Conservation (phyloP, 257 asterid species). For the Plantago ovata region DNA sequence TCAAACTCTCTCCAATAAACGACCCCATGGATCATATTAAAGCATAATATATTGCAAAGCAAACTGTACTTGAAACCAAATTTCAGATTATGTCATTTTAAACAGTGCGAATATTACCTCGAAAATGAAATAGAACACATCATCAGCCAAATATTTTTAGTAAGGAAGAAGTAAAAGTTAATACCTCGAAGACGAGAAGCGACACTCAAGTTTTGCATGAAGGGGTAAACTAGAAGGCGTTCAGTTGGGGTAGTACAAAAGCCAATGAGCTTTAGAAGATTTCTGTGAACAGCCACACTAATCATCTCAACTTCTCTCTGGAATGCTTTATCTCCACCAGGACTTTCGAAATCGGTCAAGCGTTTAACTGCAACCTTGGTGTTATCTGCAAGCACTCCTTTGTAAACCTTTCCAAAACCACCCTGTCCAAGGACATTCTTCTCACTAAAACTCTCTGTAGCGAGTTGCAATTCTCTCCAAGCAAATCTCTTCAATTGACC, state of each 20-base stretch:
- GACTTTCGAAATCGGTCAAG: slow-evolving; percentile 80
- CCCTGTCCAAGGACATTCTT: slow-evolving; percentile 93
- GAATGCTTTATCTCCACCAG: slow-evolving; percentile 93
- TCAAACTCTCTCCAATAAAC: too few species aligned
- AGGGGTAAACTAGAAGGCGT: slow-evolving; percentile 87
- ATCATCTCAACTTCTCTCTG: slow-evolving; percentile 99
- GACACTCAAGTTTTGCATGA: slow-evolving; percentile 90
- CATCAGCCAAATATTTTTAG: not conserved
- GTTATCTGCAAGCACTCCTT: slow-evolving; percentile 71
- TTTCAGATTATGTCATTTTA: too few species aligned
- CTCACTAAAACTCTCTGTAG: slow-evolving; percentile 84
- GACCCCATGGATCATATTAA: too few species aligned
- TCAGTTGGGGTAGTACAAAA: slow-evolving; percentile 95
- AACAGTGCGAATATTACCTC: too few species aligned
- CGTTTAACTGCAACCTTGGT: slow-evolving; percentile 93
- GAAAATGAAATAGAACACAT: not conserved
- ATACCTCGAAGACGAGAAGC: slow-evolving; percentile 94
- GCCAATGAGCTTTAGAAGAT: slow-evolving; percentile 79
- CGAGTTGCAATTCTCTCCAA: slow-evolving; percentile 90
- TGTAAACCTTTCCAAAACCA: slow-evolving; percentile 94
- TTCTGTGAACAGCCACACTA: slow-evolving; percentile 93
- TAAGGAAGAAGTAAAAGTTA: not conserved
- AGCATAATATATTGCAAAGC: too few species aligned
- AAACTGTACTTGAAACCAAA: too few species aligned
- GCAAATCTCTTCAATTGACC: slow-evolving; percentile 91